Percentiles rank a stretch among this genome's conserved stretches.
These are phyloP conservation scores for Leccinum imitatum DNA, from an alignment of 768 basidiomycete species.

Conservation along the genomic window DNA sequence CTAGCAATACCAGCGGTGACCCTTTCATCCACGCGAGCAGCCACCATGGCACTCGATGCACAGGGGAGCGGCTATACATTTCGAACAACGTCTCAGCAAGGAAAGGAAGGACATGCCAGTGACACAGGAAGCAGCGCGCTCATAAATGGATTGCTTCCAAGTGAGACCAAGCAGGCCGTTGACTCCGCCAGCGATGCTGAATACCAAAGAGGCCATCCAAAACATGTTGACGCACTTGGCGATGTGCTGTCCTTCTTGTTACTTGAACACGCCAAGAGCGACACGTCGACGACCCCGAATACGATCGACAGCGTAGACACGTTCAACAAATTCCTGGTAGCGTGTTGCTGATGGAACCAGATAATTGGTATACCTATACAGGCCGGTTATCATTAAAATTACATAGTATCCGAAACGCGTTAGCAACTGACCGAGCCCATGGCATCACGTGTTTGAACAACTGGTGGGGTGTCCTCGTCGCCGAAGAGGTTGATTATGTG, in stretches of 20 bases:
- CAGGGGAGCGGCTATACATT: slow-evolving; percentile 42
- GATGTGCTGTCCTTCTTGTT: slow-evolving; percentile 30
- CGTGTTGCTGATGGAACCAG: slow-evolving; percentile 52
- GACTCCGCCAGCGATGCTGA: slow-evolving; percentile 52
- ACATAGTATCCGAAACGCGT: neutral
- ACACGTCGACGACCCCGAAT: slow-evolving; percentile 51
- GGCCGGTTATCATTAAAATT: neutral
- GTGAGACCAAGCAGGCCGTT: slow-evolving; percentile 51
- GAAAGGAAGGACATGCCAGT: neutral
- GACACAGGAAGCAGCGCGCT: slow-evolving; percentile 13
- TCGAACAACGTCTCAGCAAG: slow-evolving; percentile 1
- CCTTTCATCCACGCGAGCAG: slow-evolving; percentile 77
- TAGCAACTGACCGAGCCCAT: slow-evolving; percentile 35
- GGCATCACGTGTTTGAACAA: too few species aligned
- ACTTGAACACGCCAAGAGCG: slow-evolving; percentile 45
- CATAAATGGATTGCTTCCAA: slow-evolving; percentile 57
- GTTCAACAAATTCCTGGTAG: slow-evolving; percentile 45
- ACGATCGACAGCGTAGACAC: slow-evolving; percentile 55
- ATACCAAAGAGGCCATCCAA: slow-evolving; percentile 54
- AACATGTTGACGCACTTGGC: slow-evolving; percentile 46
- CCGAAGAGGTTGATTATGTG: too few species aligned
- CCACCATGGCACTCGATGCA: slow-evolving; percentile 56
- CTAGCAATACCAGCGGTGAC: slow-evolving; percentile 78
- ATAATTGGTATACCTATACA: slow-evolving; percentile 51
- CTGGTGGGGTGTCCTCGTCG: too few species aligned